Percentiles rank a stretch among this genome's conserved stretches.
These are phyloP conservation scores for Pecoramyces ruminantium DNA, from an alignment of 192 early-diverging fungal species.

Conservation along the genomic window DNA sequence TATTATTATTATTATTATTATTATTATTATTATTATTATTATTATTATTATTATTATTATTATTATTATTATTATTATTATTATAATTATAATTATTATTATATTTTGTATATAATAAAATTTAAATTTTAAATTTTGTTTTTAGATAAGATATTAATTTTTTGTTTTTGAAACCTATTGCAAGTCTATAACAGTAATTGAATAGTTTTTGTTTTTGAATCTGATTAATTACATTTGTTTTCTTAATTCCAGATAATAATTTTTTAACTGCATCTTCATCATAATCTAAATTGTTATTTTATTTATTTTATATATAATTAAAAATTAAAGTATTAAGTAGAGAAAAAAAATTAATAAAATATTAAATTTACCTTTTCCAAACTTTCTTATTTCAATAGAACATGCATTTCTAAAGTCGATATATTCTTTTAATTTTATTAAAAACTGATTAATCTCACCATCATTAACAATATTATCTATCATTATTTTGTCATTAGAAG, in stretches of 20 bases:
- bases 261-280: neutral
- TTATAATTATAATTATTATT: too few species aligned
- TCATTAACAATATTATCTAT: neutral
- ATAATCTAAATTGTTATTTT: too few species aligned
- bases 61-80: too few species aligned
- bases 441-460: neutral
- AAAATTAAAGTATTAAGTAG: too few species aligned
- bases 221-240: neutral
- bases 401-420: neutral
- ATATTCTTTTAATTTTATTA: neutral
- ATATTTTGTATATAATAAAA: too few species aligned
- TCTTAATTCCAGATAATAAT: neutral
- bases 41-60: too few species aligned
- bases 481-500: neutral
- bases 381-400: neutral
- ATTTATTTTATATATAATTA: too few species aligned
- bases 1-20: too few species aligned
- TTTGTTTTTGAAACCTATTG: neutral
- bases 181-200: neutral
- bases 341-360: too few species aligned
- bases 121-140: neutral
- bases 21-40: too few species aligned
- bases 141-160: neutral
- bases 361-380: neutral
- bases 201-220: neutral